Evolutionary conservation across 305 asterid genomes (phyloP).

Genomic region (Solanum hybrid): DNA sequence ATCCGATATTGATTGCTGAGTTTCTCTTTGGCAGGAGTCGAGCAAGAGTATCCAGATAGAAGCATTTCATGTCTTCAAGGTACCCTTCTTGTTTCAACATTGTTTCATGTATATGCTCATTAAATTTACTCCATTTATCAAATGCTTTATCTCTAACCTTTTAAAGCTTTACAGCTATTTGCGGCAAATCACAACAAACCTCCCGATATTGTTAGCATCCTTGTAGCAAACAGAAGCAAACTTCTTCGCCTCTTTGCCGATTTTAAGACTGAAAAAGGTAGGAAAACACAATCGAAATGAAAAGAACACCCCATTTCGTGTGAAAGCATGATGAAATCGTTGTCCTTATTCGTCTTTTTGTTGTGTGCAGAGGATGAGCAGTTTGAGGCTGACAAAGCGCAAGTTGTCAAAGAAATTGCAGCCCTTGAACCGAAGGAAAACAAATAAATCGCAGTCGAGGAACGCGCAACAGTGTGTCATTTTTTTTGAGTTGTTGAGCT

Average conservation of each 20-base stretch:
- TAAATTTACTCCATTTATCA: not conserved
- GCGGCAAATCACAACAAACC: conserved; percentile 93
- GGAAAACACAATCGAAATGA: not conserved
- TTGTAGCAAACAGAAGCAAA: conserved; percentile 75
- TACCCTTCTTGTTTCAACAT: conserved; percentile 6
- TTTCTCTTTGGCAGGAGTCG: conserved; percentile 54
- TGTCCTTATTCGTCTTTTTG: not conserved
- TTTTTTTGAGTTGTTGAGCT: conserved; percentile 11
- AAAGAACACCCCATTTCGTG: not conserved
- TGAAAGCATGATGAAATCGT: not conserved
- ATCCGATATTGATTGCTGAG: not conserved
- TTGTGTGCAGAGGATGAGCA: conserved; percentile 76
- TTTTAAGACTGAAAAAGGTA: conserved; percentile 80
- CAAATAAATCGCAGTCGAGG: not conserved
- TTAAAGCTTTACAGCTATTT: conserved; percentile 48
- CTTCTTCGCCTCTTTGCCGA: conserved; percentile 93
- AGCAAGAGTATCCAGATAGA: conserved; percentile 95
- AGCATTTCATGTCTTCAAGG: conserved; percentile 98
- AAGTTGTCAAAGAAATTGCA: conserved; percentile 84
- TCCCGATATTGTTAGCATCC: conserved; percentile 74
- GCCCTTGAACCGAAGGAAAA: conserved; percentile 72
- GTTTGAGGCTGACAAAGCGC: conserved; percentile 96
- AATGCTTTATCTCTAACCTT: not conserved
- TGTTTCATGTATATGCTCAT: not conserved
- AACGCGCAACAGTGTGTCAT: conserved; percentile 1